phyloP scores from a whole-genome alignment of 2,329 filamentous ascomycete genomes.

The Arthrobotrys pseudoclavata region DNA sequence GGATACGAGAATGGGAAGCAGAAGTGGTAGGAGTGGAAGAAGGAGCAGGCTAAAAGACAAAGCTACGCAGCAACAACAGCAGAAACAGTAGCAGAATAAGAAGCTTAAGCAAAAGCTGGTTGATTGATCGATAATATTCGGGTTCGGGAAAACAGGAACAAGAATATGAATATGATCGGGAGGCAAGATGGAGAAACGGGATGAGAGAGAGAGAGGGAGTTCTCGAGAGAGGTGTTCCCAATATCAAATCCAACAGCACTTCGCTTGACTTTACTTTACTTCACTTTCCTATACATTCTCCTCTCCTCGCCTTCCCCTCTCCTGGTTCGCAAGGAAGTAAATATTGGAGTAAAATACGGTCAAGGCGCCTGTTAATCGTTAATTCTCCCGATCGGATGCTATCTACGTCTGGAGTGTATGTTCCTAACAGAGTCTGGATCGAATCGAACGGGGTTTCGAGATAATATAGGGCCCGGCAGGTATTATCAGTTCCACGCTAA shows the following conservation, averaged over 20 bases:
- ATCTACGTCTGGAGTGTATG: constrained; percentile 1
- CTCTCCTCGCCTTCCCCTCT: neutral
- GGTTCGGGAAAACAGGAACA: neutral
- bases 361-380: neutral
- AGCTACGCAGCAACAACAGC: constrained; percentile 22
- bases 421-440: constrained; percentile 7
- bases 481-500: constrained; percentile 8
- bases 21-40: neutral
- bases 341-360: neutral
- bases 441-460: constrained; percentile 54
- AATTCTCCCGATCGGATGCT: constrained; percentile 30
- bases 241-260: constrained; percentile 5
- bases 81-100: neutral
- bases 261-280: neutral
- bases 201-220: neutral
- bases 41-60: constrained; percentile 39
- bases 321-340: neutral
- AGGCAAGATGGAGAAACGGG: neutral
- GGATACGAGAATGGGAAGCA: constrained; percentile 3
- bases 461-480: constrained; percentile 51
- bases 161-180: neutral
- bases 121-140: neutral
- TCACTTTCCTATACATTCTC: neutral
- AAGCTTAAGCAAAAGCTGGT: neutral
- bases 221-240: neutral